Conservation (phyloP, 495 filamentous ascomycete genomes). For the Talaromyces ruber region DNA sequence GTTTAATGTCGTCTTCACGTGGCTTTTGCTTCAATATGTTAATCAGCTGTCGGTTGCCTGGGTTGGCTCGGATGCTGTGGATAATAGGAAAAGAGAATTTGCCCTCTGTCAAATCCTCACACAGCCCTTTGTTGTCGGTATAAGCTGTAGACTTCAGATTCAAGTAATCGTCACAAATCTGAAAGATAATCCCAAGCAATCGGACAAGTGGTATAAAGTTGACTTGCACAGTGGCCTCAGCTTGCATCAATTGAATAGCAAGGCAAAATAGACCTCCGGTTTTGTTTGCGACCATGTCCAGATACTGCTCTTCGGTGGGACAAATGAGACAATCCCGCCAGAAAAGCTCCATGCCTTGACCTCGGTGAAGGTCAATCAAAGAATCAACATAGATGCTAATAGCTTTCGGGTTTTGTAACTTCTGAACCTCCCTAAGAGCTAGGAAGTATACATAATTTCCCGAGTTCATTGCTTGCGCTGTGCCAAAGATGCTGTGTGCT, state of each 20-base stretch:
- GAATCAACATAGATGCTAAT: conserved; percentile 16
- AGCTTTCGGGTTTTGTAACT: conserved; percentile 23
- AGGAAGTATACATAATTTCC: conserved; percentile 96
- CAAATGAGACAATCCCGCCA: conserved; percentile 15
- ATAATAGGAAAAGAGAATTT: conserved; percentile 93
- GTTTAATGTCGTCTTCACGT: conserved; percentile 76
- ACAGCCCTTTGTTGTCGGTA: conserved; percentile 71
- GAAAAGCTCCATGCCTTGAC: conserved; percentile 22
- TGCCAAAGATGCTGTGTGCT: conserved; percentile 89
- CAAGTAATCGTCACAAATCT: conserved; percentile 79
- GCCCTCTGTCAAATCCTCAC: conserved; percentile 82
- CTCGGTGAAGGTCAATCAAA: conserved; percentile 19
- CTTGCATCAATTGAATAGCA: conserved; percentile 15
- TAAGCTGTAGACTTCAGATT: conserved; percentile 58
- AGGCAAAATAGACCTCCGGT: conserved; percentile 24
- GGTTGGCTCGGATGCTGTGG: conserved; percentile 78
- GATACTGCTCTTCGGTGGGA: conserved; percentile 19
- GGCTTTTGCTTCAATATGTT: conserved; percentile 91
- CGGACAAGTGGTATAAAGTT: neutral
- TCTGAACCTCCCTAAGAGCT: conserved; percentile 53
- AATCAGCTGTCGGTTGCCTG: conserved; percentile 68
- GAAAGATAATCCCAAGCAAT: conserved; percentile 69
- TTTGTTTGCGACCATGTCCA: conserved; percentile 22
- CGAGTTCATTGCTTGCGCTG: conserved; percentile 91
- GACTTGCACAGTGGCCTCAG: conserved; percentile 6